Conservation (phyloP, 768 basidiomycete genomes). For the Agrocybe pediades region DNA sequence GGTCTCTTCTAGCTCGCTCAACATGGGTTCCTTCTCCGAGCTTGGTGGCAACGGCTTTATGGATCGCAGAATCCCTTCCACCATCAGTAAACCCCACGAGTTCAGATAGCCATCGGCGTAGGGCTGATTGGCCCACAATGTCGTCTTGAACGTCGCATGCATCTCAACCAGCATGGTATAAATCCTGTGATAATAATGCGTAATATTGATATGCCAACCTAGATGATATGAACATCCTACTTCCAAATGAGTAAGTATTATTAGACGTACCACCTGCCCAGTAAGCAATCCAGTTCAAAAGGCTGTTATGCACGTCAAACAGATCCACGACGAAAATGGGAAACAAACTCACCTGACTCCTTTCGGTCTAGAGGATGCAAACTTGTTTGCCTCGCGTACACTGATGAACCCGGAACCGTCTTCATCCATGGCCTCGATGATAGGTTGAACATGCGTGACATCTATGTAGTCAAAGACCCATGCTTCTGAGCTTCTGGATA, state of each 20-base stretch:
- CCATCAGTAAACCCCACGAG: no score
- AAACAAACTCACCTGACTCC: constrained; percentile 22
- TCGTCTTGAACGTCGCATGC: constrained; percentile 3
- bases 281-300: constrained; percentile 28
- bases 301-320: neutral
- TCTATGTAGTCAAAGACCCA: constrained; percentile 30
- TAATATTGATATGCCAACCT: constrained; percentile 14
- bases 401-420: constrained; percentile 30
- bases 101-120: constrained; percentile 12
- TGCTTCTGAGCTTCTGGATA: no score
- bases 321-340: neutral
- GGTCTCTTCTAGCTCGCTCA: constrained; percentile 7
- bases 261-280: constrained; percentile 25
- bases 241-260: neutral
- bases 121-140: constrained; percentile 7
- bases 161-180: constrained; percentile 7
- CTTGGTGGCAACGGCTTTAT: constrained; percentile 11
- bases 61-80: constrained; percentile 20
- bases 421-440: constrained; percentile 28
- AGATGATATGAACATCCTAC: neutral
- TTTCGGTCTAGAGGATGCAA: constrained; percentile 20
- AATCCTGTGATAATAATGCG: constrained; percentile 2
- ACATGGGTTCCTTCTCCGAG: constrained; percentile 4
- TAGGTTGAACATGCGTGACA: constrained; percentile 24
- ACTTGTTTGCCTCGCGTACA: constrained; percentile 28